A percentile compares a stretch with the other conserved stretches of the same genome.
These are phyloP conservation scores for Heteromeles arbutifolia DNA, from an alignment of 306 rosid species.

Conservation along the genomic window DNA sequence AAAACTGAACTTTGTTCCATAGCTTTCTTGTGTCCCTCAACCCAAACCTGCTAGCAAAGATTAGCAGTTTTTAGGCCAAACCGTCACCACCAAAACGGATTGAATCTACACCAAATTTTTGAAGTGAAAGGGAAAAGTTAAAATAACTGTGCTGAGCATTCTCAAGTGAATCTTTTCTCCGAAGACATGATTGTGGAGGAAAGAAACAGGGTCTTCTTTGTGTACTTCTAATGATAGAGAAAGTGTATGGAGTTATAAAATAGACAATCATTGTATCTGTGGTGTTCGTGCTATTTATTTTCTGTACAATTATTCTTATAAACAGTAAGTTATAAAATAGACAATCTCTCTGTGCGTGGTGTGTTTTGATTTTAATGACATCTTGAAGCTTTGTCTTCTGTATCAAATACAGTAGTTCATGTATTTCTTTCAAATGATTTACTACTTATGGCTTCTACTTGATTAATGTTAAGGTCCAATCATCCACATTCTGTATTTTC, in stretches of 20 bases:
- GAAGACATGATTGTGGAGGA: too few relatives aligned
- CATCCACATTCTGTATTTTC: slow-evolving; percentile 42
- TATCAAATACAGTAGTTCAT: background rate
- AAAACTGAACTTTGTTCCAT: too few relatives aligned
- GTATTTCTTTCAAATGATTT: slow-evolving; percentile 16
- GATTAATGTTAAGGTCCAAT: slow-evolving; percentile 43
- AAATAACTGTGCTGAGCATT: too few relatives aligned
- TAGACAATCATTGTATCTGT: too few relatives aligned
- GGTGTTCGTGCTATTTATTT: background rate
- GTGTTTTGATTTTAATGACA: background rate
- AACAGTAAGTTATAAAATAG: background rate
- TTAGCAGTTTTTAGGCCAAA: too few relatives aligned
- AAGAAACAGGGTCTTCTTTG: background rate
- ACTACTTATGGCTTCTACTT: slow-evolving; percentile 21
- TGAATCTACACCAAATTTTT: too few relatives aligned
- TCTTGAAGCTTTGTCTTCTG: slow-evolving; percentile 2
- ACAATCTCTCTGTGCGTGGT: background rate
- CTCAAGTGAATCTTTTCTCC: too few relatives aligned
- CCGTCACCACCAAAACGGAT: too few relatives aligned
- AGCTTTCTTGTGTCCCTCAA: too few relatives aligned
- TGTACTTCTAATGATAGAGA: background rate
- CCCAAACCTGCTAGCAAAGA: too few relatives aligned
- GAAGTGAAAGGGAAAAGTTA: too few relatives aligned
- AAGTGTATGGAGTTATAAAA: background rate
- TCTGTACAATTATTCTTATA: background rate